phyloP scores from a whole-genome alignment of 2,329 filamentous ascomycete genomes.

The Cryphonectria nitschkei region DNA sequence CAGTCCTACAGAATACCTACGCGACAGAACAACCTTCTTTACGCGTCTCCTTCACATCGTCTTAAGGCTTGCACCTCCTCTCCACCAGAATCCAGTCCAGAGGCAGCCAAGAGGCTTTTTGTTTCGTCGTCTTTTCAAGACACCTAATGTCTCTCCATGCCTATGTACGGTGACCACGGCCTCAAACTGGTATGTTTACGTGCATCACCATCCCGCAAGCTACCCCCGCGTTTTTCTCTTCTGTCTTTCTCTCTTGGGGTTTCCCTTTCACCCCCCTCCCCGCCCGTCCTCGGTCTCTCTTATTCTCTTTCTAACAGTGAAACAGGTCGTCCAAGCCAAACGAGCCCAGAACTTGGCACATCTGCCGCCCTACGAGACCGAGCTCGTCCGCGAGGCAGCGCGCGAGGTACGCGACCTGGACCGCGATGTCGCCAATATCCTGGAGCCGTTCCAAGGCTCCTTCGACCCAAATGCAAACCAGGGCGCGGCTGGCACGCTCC shows the following conservation, averaged over 20 bases:
- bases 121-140: background rate
- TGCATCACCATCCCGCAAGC: conserved; percentile 12
- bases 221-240: conserved; percentile 4
- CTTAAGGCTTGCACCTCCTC: background rate
- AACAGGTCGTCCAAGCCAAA: conserved; percentile 91
- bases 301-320: background rate
- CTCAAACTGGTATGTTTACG: conserved; percentile 72
- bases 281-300: background rate
- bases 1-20: background rate
- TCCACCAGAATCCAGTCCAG: background rate
- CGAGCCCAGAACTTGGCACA: conserved; percentile 84
- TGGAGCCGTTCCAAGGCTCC: conserved; percentile 80
- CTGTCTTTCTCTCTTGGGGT: no score
- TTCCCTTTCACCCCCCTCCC: no score
- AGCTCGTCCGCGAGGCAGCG: conserved; percentile 83
- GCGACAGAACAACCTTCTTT: conserved; percentile 4
- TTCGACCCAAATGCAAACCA: conserved; percentile 86
- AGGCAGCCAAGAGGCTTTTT: background rate
- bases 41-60: conserved; percentile 1
- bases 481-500: conserved; percentile 81
- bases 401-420: conserved; percentile 93
- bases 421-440: conserved; percentile 77
- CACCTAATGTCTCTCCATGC: conserved; percentile 25
- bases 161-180: conserved; percentile 86
- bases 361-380: conserved; percentile 89